phyloP scores from a whole-genome alignment of 2,329 filamentous ascomycete genomes.

The Conoideocrella luteorostrata region DNA sequence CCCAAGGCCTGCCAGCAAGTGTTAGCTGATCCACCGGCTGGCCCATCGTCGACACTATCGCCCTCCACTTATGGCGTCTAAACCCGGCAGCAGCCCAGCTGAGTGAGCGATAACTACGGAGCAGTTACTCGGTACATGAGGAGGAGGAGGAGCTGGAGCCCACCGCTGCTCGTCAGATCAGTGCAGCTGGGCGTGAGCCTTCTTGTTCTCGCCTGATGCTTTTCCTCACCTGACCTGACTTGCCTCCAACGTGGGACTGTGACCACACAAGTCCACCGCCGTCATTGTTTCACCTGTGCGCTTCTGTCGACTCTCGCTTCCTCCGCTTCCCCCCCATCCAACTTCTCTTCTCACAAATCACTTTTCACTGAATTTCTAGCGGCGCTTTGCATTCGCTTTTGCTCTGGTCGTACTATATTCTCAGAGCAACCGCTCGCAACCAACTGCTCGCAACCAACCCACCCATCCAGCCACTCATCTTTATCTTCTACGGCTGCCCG shows the following conservation, averaged over 20 bases:
- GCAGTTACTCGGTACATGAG: too few relatives aligned
- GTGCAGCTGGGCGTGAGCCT: background rate
- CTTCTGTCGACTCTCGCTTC: too few relatives aligned
- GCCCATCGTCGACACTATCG: too few relatives aligned
- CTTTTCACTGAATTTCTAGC: too few relatives aligned
- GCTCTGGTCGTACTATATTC: too few relatives aligned
- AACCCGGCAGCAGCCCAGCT: background rate
- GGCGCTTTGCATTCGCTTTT: too few relatives aligned
- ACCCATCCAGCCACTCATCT: too few relatives aligned
- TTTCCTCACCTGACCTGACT: slow-evolving; percentile 1
- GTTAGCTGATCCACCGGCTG: background rate
- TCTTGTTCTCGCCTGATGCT: background rate
- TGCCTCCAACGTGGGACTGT: background rate
- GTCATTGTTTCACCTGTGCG: background rate
- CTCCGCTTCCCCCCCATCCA: too few relatives aligned
- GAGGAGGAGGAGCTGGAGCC: background rate
- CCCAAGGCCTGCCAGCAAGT: background rate
- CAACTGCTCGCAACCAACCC: background rate
- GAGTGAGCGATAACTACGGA: too few relatives aligned
- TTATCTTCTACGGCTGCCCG: too few relatives aligned
- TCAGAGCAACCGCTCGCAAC: background rate
- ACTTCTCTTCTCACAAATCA: background rate
- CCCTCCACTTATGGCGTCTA: background rate
- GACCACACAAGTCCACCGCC: too few relatives aligned
- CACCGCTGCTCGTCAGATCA: background rate